Evolutionary conservation across 108 stramenopile species (phyloP).

Genomic region (Skeletonema menzelii): DNA sequence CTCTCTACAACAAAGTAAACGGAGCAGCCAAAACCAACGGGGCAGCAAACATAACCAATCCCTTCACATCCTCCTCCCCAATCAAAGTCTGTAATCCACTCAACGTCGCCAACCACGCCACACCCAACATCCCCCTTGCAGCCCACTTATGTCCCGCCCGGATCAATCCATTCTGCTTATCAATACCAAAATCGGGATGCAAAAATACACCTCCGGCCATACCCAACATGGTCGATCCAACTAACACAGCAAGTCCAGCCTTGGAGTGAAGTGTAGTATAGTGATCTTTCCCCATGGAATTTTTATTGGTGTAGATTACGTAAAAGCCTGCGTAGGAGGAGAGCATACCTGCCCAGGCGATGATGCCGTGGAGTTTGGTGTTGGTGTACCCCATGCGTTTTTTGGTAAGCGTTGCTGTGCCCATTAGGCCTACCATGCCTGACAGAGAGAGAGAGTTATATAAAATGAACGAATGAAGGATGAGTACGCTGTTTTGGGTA

Average conservation of each 20-base stretch:
- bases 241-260: constrained; percentile 53
- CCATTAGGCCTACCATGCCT: constrained; percentile 76
- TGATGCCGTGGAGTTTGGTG: constrained; percentile 79
- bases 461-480: background rate
- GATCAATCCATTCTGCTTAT: constrained; percentile 72
- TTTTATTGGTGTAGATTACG: constrained; percentile 78
- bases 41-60: constrained; percentile 51
- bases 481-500: background rate
- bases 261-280: constrained; percentile 61
- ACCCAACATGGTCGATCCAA: constrained; percentile 44
- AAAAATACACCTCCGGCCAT: constrained; percentile 71
- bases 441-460: background rate
- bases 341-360: constrained; percentile 57
- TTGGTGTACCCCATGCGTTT: constrained; percentile 83
- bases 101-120: constrained; percentile 64
- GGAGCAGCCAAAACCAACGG: constrained; percentile 67
- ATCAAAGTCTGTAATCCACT: constrained; percentile 63
- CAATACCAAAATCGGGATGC: constrained; percentile 85
- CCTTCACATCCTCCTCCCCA: constrained; percentile 44
- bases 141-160: constrained; percentile 66
- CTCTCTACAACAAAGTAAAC: constrained; percentile 55
- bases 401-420: constrained; percentile 68
- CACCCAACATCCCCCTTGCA: constrained; percentile 46
- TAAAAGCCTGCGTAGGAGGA: constrained; percentile 60
- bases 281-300: constrained; percentile 60